Base-by-base conservation (phyloP, 1,139 yeast genomes). In the Suhomyces atakaporum region DNA sequence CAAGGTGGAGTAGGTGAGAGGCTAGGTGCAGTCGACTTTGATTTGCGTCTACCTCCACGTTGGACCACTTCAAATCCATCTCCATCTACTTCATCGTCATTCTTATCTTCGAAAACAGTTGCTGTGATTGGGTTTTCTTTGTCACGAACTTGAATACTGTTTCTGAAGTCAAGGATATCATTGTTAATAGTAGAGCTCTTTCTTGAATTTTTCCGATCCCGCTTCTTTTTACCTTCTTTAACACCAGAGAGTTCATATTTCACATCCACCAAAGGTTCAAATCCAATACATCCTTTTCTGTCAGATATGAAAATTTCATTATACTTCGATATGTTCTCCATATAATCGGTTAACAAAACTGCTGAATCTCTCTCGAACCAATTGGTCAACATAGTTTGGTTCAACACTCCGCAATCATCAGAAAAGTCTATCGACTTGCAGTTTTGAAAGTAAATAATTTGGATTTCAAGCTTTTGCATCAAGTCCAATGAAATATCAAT, bases 301-400 rank as follows among this genome's bases (percentile, higher is more conserved):
- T 73, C 69, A 41, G 64, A 71, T 56, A 82, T 69, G 45, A 78
- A 83, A 2, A 56, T 51, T 23, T 67, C 73, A 45, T 82, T 80
- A 50, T 69, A 80, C 0, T 40, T 51, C 1, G 52, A 46, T 3
- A 62, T 41, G 42, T 76, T 64, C 7, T 43, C 43, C 4, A 71
- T 43, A 42, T 73, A 76, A 10, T 50, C 45, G 3, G 43, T 43
- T n/a, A 67, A 28, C 19, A 64, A 40, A 2, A 19, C 21, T 7
- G 46, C 49, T 1, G 68, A 59, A 18, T 57, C 50, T 6, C 39
- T 44, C 16, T 49, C 57, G 47, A 60, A 46, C 60, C 58, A 60
- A 26, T 37, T 36, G 3, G 27, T 43, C 14, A 34, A 31, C 37
- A 36, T 36, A 7, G 19, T 38, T 10, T 40, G 35, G 28, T 50